Conservation (phyloP, 2,329 filamentous ascomycete genomes). For the Exophiala dermatitidis region DNA sequence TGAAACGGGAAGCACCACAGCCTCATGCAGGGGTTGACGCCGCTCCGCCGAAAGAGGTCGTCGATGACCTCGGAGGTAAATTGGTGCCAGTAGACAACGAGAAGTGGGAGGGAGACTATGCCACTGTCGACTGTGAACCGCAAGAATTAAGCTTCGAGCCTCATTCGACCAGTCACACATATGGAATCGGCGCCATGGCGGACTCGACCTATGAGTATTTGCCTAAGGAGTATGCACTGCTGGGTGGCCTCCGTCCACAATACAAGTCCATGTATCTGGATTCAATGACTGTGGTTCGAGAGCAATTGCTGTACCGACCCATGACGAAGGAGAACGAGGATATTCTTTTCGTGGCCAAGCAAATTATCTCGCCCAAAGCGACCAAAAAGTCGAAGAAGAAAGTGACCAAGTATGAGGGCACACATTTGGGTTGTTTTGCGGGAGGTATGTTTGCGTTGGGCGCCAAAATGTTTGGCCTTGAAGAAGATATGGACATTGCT, state of each 20-base stretch:
- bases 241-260: slow-evolving; percentile 38
- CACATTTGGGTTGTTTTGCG: slow-evolving; percentile 54
- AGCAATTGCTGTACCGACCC: slow-evolving; percentile 40
- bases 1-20: neutral
- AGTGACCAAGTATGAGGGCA: slow-evolving; percentile 45
- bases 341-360: slow-evolving; percentile 37
- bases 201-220: slow-evolving; percentile 47
- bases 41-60: neutral
- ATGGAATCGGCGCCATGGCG: slow-evolving; percentile 39
- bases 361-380: slow-evolving; percentile 22
- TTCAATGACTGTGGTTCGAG: slow-evolving; percentile 35
- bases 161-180: slow-evolving; percentile 32
- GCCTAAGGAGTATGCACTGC: slow-evolving; percentile 44
- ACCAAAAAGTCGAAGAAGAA: slow-evolving; percentile 15
- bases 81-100: slow-evolving; percentile 6
- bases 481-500: slow-evolving; percentile 49
- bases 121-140: slow-evolving; percentile 32
- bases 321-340: slow-evolving; percentile 37
- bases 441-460: slow-evolving; percentile 58
- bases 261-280: slow-evolving; percentile 41
- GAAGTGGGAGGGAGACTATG: slow-evolving; percentile 5
- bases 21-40: neutral
- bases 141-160: slow-evolving; percentile 36
- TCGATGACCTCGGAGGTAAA: neutral
- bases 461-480: slow-evolving; percentile 50